Evolutionary conservation across 2,329 filamentous ascomycete genomes (phyloP), one percentile per base, ranked within the genome.

Genomic region (Mycocentrospora acerina): DNA sequence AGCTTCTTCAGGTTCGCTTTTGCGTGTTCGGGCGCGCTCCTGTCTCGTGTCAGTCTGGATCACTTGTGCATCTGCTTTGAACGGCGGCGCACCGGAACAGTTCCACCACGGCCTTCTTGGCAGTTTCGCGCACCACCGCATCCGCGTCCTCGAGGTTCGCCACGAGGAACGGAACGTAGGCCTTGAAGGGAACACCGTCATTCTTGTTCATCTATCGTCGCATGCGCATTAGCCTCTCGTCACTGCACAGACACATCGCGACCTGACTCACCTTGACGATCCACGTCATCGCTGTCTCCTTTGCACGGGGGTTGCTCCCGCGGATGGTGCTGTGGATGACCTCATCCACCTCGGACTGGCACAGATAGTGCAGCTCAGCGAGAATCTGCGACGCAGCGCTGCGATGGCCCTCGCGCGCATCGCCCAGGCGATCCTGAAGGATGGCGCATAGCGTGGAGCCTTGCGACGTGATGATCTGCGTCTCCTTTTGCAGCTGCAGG

Each of bases 1-100:
- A 95, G 89, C 61, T 82, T 86, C 71, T 93, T 93, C 24, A 97
- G 73, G 59, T 96, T 90, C 2, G 86, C 86, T 66, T 95, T 95
- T 33, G 90, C 91, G 40, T 83, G 77, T 50, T 86, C 85, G 12
- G 90, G 86, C 1, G 89, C 90, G 57, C 81, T 82, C 49, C 86
- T 88, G 36, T 28, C 22, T 11, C 6, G 16, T n/a, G 37, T 63
- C 43, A 61, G 55, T 40, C 19, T 22, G 19, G 19, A 22, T 6
- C 19, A 22, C 19, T 6, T 22, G 5, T 22, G 19, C 19, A 9
- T 22, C 19, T 22, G 19, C 9, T 22, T 22, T 9, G 19, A 5
- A 9, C 15, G 37, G n/a, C 27, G 29, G 25, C 57, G 37, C 71
- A 89, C 85, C 77, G 80, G 70, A 96, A 96, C 22, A 97, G 78